Percentiles rank a stretch among this genome's conserved stretches.
Conservation (phyloP, 345 rosid genomes). For the Pugionium dolabratum region DNA sequence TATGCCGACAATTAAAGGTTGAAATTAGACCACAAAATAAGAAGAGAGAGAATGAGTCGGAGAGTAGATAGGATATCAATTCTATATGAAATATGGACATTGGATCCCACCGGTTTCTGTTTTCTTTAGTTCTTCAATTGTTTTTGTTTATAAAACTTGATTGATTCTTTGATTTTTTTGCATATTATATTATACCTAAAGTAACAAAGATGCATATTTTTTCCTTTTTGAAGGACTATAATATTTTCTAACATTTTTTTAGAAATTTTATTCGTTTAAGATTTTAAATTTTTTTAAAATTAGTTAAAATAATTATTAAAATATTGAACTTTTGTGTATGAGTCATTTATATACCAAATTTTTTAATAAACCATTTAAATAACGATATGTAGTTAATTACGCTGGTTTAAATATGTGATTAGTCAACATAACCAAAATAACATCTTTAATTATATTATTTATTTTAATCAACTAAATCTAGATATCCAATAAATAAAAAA, state of each 20-base stretch:
- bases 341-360: too few relatives aligned
- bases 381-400: too few relatives aligned
- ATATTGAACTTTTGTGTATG: too few relatives aligned
- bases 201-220: constrained; percentile 8
- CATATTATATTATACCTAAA: constrained; percentile 3
- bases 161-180: constrained; percentile 28
- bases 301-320: too few relatives aligned
- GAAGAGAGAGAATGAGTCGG: constrained; percentile 17
- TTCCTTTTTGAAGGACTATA: constrained; percentile 7
- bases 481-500: too few relatives aligned
- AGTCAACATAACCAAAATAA: too few relatives aligned
- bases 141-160: constrained; percentile 35
- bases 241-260: background rate
- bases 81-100: constrained; percentile 30
- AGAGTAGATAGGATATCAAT: constrained; percentile 44
- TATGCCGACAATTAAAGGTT: constrained; percentile 38
- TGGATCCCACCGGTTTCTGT: constrained; percentile 39
- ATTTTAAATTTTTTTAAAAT: too few relatives aligned
- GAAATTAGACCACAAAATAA: constrained; percentile 3
- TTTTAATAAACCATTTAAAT: too few relatives aligned
- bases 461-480: too few relatives aligned
- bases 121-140: constrained; percentile 14
- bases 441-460: too few relatives aligned
- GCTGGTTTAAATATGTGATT: too few relatives aligned
- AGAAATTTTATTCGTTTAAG: too few relatives aligned